Base-by-base conservation (phyloP, 1,139 yeast species). In the Taphrina populina region DNA sequence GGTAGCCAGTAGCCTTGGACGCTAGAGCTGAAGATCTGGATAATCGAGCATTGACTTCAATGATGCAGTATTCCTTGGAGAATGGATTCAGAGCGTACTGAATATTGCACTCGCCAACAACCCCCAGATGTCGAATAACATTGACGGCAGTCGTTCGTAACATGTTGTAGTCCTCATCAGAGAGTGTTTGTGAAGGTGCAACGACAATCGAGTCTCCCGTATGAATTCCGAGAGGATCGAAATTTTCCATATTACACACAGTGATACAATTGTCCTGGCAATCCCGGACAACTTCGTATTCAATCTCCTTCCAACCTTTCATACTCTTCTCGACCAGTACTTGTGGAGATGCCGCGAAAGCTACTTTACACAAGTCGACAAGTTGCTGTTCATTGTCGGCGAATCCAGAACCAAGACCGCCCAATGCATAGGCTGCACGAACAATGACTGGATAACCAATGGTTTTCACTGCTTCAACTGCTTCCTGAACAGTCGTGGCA, bases 301-400 rank as follows among this genome's bases (percentile, higher is more conserved):
- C 98, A 65, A 92, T 88, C 75, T 92, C 98, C 72, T 92, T 92
- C 98, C 98, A 92, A 63, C 98, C 98, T 76, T 92, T 92, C 95
- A 92, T 86, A 54, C 96, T 88, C 71, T 82, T 82, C 77, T 92
- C 98, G 61, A 92, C 95, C 64, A 92, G 78, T 59, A 92, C 94
- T 75, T 92, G 98, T 24, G 98, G 97, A 56, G 96, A 84, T 20
- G 95, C 81, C 57, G 97, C 95, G 71, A 92, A 88, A 0, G 98
- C 96, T 70, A 85, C 83, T 69, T 82, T 80, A 76, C 96, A 88
- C 64, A 92, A 77, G 44, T 81, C 92, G 60, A 84, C 76, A 68
- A 92, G 80, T 73, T 92, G 94, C 64, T 79, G 72, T 67, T 86
- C 88, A 69, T 88, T 87, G 64, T 88, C 90, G 58, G 98, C 98